A percentile compares a stretch with the other conserved stretches of the same genome.
Conservation (phyloP, 495 filamentous ascomycete genomes). For the Annulohypoxylon maeteangense region DNA sequence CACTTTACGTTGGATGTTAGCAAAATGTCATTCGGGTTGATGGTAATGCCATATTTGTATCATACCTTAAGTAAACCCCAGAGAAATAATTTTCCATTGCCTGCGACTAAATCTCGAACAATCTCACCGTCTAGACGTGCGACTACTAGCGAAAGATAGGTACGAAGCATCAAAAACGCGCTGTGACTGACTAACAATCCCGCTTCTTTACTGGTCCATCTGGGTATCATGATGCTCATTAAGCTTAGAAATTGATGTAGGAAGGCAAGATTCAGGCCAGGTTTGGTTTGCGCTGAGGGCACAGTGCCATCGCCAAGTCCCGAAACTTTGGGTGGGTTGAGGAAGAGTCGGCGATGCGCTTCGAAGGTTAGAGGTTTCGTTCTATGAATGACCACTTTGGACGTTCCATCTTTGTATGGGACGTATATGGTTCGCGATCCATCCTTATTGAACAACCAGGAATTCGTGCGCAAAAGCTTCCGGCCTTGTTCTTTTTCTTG, state of each 20-base stretch:
- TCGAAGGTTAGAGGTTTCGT: conserved; percentile 96
- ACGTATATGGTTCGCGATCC: conserved; percentile 94
- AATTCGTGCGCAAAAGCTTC: conserved; percentile 87
- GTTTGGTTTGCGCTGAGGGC: conserved; percentile 88
- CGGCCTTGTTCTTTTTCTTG: conserved; percentile 82
- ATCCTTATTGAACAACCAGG: conserved; percentile 90
- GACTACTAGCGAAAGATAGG: conserved; percentile 92
- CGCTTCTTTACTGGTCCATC: conserved; percentile 95
- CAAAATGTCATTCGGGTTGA: background rate
- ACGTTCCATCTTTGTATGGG: conserved; percentile 85
- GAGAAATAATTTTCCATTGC: conserved; percentile 86
- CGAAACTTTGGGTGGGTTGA: conserved; percentile 85
- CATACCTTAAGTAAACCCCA: conserved; percentile 83
- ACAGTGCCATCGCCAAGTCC: conserved; percentile 80
- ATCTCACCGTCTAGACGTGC: conserved; percentile 96
- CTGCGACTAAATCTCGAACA: conserved; percentile 92
- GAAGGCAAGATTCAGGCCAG: conserved; percentile 97
- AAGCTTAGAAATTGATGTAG: conserved; percentile 96
- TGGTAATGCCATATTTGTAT: background rate
- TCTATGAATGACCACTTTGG: conserved; percentile 90
- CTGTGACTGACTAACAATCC: conserved; percentile 88
- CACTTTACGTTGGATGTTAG: conserved; percentile 50
- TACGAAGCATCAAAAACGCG: conserved; percentile 87
- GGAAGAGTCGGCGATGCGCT: conserved; percentile 91
- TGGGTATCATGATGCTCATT: conserved; percentile 95